These are phyloP conservation scores for Gracilaria domingensis DNA, from an alignment of 23 red algal species.

Conservation along the genomic window DNA sequence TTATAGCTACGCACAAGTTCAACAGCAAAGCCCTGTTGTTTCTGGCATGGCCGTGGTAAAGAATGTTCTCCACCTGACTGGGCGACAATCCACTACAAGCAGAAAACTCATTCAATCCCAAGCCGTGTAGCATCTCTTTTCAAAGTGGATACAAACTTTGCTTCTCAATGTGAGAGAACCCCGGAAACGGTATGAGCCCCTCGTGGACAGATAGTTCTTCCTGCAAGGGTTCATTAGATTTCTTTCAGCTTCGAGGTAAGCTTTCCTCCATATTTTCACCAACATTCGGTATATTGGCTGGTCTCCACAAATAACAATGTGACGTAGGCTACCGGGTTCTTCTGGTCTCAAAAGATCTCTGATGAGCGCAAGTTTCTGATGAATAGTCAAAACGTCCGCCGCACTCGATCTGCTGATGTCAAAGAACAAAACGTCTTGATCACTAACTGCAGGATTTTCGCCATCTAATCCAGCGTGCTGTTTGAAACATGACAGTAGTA, in stretches of 20 bases:
- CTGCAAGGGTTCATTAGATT: no score
- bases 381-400: conserved; percentile 26
- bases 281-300: conserved; percentile 40
- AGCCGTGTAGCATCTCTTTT: conserved; percentile 34
- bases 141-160: conserved; percentile 34
- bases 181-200: conserved; percentile 39
- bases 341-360: background rate
- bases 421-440: conserved; percentile 17
- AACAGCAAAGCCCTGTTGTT: conserved; percentile 21
- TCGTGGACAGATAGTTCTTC: conserved; percentile 21
- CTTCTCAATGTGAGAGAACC: conserved; percentile 43
- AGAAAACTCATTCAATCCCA: conserved; percentile 1
- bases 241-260: conserved; percentile 14
- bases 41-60: conserved; percentile 30
- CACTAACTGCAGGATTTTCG: background rate
- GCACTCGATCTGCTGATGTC: conserved; percentile 33
- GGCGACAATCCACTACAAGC: background rate
- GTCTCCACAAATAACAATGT: conserved; percentile 19
- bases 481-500: conserved; percentile 28
- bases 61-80: conserved; percentile 38
- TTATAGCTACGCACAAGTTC: conserved; percentile 13
- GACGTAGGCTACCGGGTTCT: background rate
- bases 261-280: conserved; percentile 28
- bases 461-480: background rate
- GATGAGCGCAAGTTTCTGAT: conserved; percentile 18